Evolutionary conservation across 1,139 yeast species (phyloP), one percentile per base, ranked within the genome.

Genomic region (Taphrina betulina): DNA sequence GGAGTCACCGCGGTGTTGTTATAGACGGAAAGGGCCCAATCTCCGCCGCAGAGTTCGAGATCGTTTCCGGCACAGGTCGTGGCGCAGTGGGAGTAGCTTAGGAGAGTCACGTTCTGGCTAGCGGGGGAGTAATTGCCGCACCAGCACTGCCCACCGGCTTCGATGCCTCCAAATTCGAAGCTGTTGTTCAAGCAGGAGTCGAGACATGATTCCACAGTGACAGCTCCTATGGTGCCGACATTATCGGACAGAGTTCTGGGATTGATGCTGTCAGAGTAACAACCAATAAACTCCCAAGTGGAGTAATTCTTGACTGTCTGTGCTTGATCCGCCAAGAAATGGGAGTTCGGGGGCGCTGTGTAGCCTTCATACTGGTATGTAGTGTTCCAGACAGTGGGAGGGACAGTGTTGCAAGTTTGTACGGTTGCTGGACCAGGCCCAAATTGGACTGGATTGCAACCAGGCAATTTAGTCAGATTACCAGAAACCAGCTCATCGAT

Each of bases 91-190:
- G 37, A 41, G 20, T 40, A 34, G 24, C 46, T 26, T 33, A 40
- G 23, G 14, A 34, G 23, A 7, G 10, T 12, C 12, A 41, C 28
- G 8, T 35, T 31, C 22, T 41, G 35, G 26, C 38, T 20, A 7
- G 43, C 10, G 12, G 48, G 44, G 3, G 46, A 38, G 16, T 29
- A 33, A 19, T 24, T 31, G n/a, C 54, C 43, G 34, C 55, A 44
- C 58, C 57, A 57, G 31, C 59, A 57, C 22, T 57, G 55, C 7
- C 40, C 24, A 22, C 58, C 57, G 20, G 46, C 33, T 35, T 57
- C 59, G 22, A 53, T 44, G 16, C 53, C 57, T 8, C 55, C 59
- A 31, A 14, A 53, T n/a, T 26, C 34, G 45, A 31, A 53, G 40
- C 44, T 58, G 7, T 45, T 35, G 24, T 40, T 16, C 20, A 31